A percentile compares a stretch with the other conserved stretches of the same genome.
Evolutionary conservation across 2,329 filamentous ascomycete genomes (phyloP).

Genomic region (Pseudogymnoascus sp.): DNA sequence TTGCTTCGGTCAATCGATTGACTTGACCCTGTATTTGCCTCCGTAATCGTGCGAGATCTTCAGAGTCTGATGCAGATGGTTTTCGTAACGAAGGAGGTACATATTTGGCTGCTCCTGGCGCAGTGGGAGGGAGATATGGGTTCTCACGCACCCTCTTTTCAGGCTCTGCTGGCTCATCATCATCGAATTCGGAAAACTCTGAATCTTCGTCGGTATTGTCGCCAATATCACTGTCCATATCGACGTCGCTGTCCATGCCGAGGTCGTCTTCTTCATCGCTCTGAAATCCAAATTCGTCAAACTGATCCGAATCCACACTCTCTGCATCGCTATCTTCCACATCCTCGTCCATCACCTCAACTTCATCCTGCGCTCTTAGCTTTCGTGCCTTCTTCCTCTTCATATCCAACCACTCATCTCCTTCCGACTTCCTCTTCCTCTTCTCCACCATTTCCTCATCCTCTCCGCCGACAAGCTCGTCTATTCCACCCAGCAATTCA

Average conservation of each 20-base stretch:
- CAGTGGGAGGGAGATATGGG: conserved; percentile 71
- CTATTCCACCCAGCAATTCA: conserved; percentile 64
- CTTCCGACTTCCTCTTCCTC: conserved; percentile 51
- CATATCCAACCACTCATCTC: conserved; percentile 51
- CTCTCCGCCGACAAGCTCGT: conserved; percentile 39
- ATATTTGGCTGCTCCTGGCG: conserved; percentile 58
- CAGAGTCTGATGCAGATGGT: conserved; percentile 52
- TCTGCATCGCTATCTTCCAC: conserved; percentile 26
- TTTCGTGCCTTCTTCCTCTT: conserved; percentile 43
- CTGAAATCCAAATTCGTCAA: conserved; percentile 14
- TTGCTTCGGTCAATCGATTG: conserved; percentile 88
- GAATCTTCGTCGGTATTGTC: conserved; percentile 24
- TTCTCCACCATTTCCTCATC: conserved; percentile 37
- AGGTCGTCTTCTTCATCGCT: conserved; percentile 30
- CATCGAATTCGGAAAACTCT: conserved; percentile 23
- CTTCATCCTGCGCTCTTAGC: conserved; percentile 23
- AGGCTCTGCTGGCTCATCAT: conserved; percentile 25
- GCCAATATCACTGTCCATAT: conserved; percentile 25
- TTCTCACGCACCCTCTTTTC: conserved; percentile 60
- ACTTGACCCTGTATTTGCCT: conserved; percentile 80
- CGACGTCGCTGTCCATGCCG: conserved; percentile 31
- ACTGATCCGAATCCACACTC: conserved; percentile 21
- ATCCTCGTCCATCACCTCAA: conserved; percentile 22
- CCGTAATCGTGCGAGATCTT: conserved; percentile 60
- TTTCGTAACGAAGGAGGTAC: conserved; percentile 77